Evolutionary conservation across 116 monocot species (phyloP), one percentile per base, ranked within the genome.

Genomic region (Phalaenopsis hybrid): DNA sequence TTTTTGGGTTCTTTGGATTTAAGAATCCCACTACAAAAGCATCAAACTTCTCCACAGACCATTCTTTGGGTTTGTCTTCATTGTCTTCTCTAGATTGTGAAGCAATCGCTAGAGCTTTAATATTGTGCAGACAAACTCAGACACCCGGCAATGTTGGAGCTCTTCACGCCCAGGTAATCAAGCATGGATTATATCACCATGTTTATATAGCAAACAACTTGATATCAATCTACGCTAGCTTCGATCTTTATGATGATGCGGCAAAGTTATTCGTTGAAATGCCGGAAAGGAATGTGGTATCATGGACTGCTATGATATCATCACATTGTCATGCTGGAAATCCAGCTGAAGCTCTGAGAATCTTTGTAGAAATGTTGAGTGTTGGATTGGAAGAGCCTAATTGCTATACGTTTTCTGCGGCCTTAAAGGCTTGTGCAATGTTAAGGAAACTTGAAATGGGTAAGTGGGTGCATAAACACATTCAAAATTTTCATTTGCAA

Each of bases 301-400:
- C 93, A 59, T 93, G 96, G 93, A 93, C 93, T 20, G 34, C 90
- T 18, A 45, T 79, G 23, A 96, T 96, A 55, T 87, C 93, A 5
- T 63, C 77, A n/a, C 82, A 85, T 28, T 82, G 65, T 11, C 83
- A 44, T 52, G 78, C 80, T 5, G 96, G 92, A 4, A 75, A 89
- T 49, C 88, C 91, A 11, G 15, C 13, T 5, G 69, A 83, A 44
- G 93, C 96, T 18, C 75, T 96, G 21, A 20, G 11, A 45, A 81
- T 84, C 8, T 96, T 93, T 59, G 41, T 49, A 1, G 76, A 16
- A 8, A 92, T 93, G 96, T 8, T 93, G 74, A 51, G 81, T 78
- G 51, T n/a, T 74, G 82, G 50, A 44, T 17, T 37, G 57, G 84
- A 79, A 41, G 79, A 79, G 61, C 92, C 91, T 18, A 96, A 96